Percentiles rank a stretch among this genome's conserved stretches.
These are phyloP conservation scores for Suillus cothurnatus DNA, from an alignment of 768 basidiomycete species.

Conservation along the genomic window DNA sequence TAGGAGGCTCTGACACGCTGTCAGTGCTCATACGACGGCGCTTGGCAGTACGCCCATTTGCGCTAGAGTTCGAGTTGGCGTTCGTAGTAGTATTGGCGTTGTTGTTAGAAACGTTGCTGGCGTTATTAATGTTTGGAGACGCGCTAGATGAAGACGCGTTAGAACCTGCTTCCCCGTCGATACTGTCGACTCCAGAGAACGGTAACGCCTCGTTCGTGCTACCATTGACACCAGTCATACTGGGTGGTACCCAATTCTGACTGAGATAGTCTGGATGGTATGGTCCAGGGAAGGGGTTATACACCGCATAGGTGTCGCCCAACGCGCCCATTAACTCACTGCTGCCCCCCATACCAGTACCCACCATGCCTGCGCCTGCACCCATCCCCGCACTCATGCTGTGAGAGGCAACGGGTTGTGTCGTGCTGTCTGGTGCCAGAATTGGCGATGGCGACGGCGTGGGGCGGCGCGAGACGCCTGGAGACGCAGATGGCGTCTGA, in stretches of 20 bases:
- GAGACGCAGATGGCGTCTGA: conserved; percentile 61
- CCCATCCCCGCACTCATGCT: conserved; percentile 22
- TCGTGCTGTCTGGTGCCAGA: conserved; percentile 70
- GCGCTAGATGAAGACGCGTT: conserved; percentile 8
- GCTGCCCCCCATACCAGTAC: conserved; percentile 23
- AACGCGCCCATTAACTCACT: conserved; percentile 57
- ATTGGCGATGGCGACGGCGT: conserved; percentile 68
- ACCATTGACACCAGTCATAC: background rate
- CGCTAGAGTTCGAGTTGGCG: background rate
- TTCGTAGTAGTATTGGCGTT: no score
- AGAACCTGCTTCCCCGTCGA: conserved; percentile 41
- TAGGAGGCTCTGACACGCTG: conserved; percentile 52
- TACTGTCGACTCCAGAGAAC: conserved; percentile 49
- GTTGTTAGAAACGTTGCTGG: conserved; percentile 14
- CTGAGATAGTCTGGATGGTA: conserved; percentile 74
- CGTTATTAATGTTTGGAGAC: conserved; percentile 11
- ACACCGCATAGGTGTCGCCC: conserved; percentile 38
- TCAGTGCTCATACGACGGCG: conserved; percentile 71
- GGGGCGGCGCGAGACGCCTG: conserved; percentile 70
- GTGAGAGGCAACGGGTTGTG: conserved; percentile 45
- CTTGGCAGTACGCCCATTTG: conserved; percentile 50
- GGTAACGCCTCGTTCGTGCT: conserved; percentile 51
- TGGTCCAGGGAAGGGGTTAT: conserved; percentile 64
- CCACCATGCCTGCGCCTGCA: background rate
- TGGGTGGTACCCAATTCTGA: conserved; percentile 46